Percentiles rank a stretch among this genome's conserved stretches.
phyloP scores from a whole-genome alignment of 768 basidiomycete species.

The Tephrocybe sp. region DNA sequence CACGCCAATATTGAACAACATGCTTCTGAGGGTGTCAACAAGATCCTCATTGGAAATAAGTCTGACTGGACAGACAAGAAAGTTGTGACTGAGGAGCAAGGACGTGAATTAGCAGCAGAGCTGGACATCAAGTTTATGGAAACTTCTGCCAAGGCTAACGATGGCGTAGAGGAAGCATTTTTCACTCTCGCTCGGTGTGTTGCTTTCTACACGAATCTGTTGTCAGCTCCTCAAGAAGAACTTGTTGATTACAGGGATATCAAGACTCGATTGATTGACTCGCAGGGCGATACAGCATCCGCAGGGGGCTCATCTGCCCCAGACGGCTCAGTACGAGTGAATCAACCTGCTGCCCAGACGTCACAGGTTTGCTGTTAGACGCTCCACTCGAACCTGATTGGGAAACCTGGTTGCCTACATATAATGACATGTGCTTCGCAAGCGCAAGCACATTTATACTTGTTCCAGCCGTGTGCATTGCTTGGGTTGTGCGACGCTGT shows the following conservation, averaged over 20 bases:
- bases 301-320: conserved; percentile 34
- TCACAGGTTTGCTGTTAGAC: conserved; percentile 53
- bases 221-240: background rate
- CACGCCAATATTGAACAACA: conserved; percentile 98
- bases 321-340: conserved; percentile 64
- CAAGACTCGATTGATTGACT: conserved; percentile 96
- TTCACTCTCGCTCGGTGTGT: conserved; percentile 91
- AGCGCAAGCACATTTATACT: background rate
- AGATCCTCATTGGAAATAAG: conserved; percentile 98
- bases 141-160: conserved; percentile 95
- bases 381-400: background rate
- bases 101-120: conserved; percentile 87
- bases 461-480: conserved; percentile 1
- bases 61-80: conserved; percentile 98
- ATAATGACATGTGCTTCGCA: background rate
- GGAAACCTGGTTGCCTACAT: conserved; percentile 1
- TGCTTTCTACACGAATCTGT: background rate
- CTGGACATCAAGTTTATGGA: conserved; percentile 97
- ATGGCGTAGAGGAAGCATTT: conserved; percentile 98
- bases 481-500: background rate
- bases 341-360: conserved; percentile 42
- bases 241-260: conserved; percentile 70
- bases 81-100: conserved; percentile 88
- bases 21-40: conserved; percentile 98
- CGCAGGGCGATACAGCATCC: conserved; percentile 65